Evolutionary conservation across 1,139 yeast genomes (phyloP).

Genomic region (Magnusiomyces fungicola): DNA sequence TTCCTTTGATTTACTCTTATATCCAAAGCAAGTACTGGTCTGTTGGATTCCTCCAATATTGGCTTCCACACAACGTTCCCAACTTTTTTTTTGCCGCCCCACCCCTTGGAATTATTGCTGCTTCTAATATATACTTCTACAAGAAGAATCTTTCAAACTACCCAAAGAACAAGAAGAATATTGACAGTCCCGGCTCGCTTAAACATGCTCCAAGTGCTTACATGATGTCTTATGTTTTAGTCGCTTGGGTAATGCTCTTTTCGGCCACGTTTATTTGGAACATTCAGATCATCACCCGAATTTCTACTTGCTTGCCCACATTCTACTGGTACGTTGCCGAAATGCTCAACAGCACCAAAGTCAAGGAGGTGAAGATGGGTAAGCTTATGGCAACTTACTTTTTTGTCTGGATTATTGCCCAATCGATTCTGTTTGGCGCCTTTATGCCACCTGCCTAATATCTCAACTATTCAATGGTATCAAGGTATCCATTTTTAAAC

Average conservation of each 20-base stretch:
- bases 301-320: constrained; percentile 63
- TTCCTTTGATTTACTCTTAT: constrained; percentile 63
- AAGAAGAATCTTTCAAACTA: no score
- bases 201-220: constrained; percentile 18
- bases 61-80: constrained; percentile 76
- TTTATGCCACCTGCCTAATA: constrained; percentile 43
- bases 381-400: constrained; percentile 25
- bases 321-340: constrained; percentile 65
- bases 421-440: constrained; percentile 36
- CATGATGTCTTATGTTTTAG: constrained; percentile 18
- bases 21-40: constrained; percentile 84
- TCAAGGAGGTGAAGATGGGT: constrained; percentile 19
- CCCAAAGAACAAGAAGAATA: not conserved
- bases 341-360: constrained; percentile 18
- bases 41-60: constrained; percentile 70
- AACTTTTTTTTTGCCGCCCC: constrained; percentile 79
- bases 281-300: constrained; percentile 76
- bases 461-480: no score
- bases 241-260: constrained; percentile 37
- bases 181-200: constrained; percentile 11
- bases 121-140: constrained; percentile 23
- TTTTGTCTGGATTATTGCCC: constrained; percentile 33
- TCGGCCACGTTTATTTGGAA: constrained; percentile 63
- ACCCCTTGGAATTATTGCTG: constrained; percentile 40
- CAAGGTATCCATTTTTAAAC: no score